phyloP scores from a whole-genome alignment of 768 basidiomycete species.

The Albatrellus ellisii region DNA sequence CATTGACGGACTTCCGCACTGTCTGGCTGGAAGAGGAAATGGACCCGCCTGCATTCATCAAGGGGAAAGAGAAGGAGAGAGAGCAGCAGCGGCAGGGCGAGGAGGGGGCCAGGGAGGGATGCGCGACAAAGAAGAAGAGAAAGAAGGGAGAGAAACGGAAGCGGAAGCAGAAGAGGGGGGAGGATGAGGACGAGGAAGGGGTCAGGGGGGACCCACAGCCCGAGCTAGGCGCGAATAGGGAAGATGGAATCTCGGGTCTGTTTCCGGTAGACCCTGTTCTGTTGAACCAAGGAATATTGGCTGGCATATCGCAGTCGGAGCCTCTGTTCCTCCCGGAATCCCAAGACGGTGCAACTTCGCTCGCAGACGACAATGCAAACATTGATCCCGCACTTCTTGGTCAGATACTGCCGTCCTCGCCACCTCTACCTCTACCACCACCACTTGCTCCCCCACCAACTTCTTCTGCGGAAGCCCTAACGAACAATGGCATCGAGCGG shows the following conservation, averaged over 20 bases:
- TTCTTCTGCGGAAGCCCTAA: conserved; percentile 3
- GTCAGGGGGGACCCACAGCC: conserved; percentile 3
- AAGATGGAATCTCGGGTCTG: conserved; percentile 17
- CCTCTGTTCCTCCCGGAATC: conserved; percentile 26
- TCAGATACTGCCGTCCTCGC: conserved; percentile 10
- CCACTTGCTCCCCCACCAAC: conserved; percentile 4
- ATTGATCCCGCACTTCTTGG: conserved; percentile 44
- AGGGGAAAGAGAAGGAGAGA: conserved; percentile 60
- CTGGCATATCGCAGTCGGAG: conserved; percentile 30
- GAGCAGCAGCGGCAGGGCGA: conserved; percentile 26
- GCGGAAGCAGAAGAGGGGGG: conserved; percentile 21
- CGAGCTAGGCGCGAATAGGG: conserved; percentile 4
- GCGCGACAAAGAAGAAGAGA: conserved; percentile 28
- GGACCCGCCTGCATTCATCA: conserved; percentile 84
- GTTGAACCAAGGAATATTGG: conserved; percentile 55
- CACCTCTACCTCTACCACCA: neutral
- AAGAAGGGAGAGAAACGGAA: conserved; percentile 17
- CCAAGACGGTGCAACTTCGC: conserved; percentile 21
- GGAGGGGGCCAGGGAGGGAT: conserved; percentile 26
- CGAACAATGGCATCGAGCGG: conserved; percentile 14
- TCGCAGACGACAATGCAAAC: conserved; percentile 25
- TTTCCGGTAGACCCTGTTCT: conserved; percentile 39
- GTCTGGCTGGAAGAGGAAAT: conserved; percentile 88
- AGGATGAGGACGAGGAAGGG: conserved; percentile 24
- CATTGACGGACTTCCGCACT: conserved; percentile 78